phyloP scores from a whole-genome alignment of 202 grass and related monocot species.

The Digitaria exilis region DNA sequence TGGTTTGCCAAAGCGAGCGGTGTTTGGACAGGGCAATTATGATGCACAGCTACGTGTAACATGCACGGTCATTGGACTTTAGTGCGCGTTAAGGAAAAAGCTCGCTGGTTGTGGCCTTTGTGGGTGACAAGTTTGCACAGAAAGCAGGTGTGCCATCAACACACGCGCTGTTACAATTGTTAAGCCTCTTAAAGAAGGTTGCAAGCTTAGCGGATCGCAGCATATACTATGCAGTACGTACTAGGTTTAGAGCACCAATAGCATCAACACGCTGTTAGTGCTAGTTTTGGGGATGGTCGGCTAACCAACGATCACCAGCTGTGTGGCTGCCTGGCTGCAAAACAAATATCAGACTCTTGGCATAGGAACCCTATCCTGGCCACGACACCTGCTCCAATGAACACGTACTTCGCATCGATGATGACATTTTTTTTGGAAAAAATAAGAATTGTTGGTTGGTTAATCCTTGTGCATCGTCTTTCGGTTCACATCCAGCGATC shows the following conservation, averaged over 20 bases:
- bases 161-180: too few species aligned
- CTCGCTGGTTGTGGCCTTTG: background rate
- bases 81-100: background rate
- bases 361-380: too few species aligned
- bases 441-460: background rate
- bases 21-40: conserved; percentile 33
- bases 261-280: background rate
- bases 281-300: background rate
- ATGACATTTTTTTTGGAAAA: too few species aligned
- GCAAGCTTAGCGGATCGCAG: background rate
- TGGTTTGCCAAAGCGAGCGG: background rate
- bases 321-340: too few species aligned
- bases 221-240: too few species aligned
- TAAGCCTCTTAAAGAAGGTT: background rate
- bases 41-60: conserved; percentile 20
- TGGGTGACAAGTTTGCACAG: background rate
- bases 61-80: conserved; percentile 28
- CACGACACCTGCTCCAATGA: too few species aligned
- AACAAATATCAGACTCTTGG: too few species aligned
- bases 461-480: background rate
- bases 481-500: too few species aligned
- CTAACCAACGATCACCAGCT: background rate
- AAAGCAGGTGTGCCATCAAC: background rate
- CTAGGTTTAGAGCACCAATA: background rate
- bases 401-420: too few species aligned